Evolutionary conservation across 2,329 filamentous ascomycete genomes (phyloP).

Genomic region (Xenosphaeropsis pyriputrescens): DNA sequence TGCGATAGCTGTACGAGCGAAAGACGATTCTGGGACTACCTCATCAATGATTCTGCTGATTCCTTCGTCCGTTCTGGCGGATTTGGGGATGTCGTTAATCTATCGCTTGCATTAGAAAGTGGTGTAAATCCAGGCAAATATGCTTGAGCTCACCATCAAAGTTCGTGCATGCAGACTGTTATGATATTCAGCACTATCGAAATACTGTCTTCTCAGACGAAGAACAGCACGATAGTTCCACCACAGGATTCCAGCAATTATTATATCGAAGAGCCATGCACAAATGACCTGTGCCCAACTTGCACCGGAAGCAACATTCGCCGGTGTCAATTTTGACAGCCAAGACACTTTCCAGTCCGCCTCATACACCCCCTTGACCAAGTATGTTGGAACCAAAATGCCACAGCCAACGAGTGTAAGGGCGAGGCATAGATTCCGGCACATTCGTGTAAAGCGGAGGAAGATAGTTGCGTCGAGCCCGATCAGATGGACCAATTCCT

Average conservation of each 20-base stretch:
- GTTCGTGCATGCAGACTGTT: slow-evolving; percentile 67
- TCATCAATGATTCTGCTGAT: slow-evolving; percentile 72
- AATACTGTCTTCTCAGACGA: slow-evolving; percentile 60
- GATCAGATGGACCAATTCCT: slow-evolving; percentile 63
- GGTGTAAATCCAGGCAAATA: background rate
- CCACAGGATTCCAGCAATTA: slow-evolving; percentile 74
- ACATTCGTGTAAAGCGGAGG: slow-evolving; percentile 79
- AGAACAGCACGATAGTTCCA: slow-evolving; percentile 71
- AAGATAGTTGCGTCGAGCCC: slow-evolving; percentile 89
- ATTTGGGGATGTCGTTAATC: slow-evolving; percentile 72
- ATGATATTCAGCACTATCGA: slow-evolving; percentile 79
- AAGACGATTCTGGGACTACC: slow-evolving; percentile 62
- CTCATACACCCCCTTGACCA: slow-evolving; percentile 23
- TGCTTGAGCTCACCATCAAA: slow-evolving; percentile 35
- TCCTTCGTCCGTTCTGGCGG: slow-evolving; percentile 71
- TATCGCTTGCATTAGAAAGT: slow-evolving; percentile 26
- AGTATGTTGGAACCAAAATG: slow-evolving; percentile 72
- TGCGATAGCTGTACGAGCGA: slow-evolving; percentile 70
- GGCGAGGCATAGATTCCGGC: slow-evolving; percentile 72
- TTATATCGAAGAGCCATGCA: slow-evolving; percentile 54
- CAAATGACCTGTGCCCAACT: slow-evolving; percentile 46
- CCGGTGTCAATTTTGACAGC: slow-evolving; percentile 46
- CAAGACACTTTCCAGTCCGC: slow-evolving; percentile 21
- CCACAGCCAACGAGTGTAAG: slow-evolving; percentile 59
- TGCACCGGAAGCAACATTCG: slow-evolving; percentile 32